Base-by-base conservation (phyloP, 345 rosid species). In the Trapa bicornis region DNA sequence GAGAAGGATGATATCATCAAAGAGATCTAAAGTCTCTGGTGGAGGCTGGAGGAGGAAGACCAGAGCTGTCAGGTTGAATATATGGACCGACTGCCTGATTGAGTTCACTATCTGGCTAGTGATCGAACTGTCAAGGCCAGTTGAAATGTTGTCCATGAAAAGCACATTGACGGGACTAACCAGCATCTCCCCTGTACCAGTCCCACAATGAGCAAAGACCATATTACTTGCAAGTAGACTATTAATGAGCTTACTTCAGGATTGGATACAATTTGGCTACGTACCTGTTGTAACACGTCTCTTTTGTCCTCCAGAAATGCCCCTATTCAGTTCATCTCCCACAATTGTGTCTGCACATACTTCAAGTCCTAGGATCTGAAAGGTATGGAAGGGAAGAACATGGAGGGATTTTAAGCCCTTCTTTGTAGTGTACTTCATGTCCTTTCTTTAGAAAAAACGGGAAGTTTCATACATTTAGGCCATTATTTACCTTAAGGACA, bases 41-140 rank as follows among this genome's bases (percentile, higher is more conserved):
- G 86, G 80, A 43, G 87, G 87, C 61, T 86, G 91, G 72, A 86
- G 91, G 64, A 86, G 88, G 12, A 88, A 84, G 73, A 84, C 64
- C 39, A 86, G 35, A 37, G 76, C 80, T 42, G 88, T 82, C 64
- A 61, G 76, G 54, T 73, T 75, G 8, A 77, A 66, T 67, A 84
- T 74, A 73, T 75, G 81, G 16, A 82, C 80, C 35, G 76, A 73
- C 11, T 84, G 91, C 75, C 75, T 80, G 53, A 86, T 77, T 52
- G 72, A 82, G 53, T 83, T 67, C 16, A 80, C 79, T 35, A 82
- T 83, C 72, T 84, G 88, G 68, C 84, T 80, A 36, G 86, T 82
- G 65, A 88, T 84, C 29, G 85, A 76, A 73, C 88, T 86, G 71
- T 86, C 91, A 29, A 86, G 76, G 13, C 88, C 88, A 5, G 83